A percentile compares a stretch with the other conserved stretches of the same genome.
phyloP scores from a whole-genome alignment of 768 basidiomycete species.

The Mycena epipterygia region DNA sequence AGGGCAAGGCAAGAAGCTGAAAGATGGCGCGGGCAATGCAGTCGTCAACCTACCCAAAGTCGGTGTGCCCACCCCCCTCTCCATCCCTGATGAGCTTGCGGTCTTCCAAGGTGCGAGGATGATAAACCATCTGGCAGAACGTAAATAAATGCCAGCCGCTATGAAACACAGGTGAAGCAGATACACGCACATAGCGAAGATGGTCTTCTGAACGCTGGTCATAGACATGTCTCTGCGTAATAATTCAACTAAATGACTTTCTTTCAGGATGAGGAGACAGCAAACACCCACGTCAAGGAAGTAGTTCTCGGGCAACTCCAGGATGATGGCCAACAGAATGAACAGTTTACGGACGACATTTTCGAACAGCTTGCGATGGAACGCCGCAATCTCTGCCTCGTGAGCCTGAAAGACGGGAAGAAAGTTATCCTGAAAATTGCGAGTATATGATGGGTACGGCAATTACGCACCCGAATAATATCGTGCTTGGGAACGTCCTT shows the following conservation, averaged over 20 bases:
- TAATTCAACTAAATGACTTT: background rate
- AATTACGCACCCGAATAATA: conserved; percentile 37
- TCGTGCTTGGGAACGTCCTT: conserved; percentile 40
- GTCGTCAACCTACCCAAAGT: conserved; percentile 41
- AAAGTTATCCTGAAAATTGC: background rate
- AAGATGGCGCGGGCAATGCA: background rate
- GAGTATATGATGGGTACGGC: background rate
- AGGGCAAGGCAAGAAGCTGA: background rate
- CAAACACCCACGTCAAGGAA: conserved; percentile 46
- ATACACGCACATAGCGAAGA: conserved; percentile 45
- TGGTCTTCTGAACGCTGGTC: conserved; percentile 50
- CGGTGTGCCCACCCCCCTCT: conserved; percentile 61
- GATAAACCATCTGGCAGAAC: conserved; percentile 48
- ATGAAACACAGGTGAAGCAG: background rate
- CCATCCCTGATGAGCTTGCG: conserved; percentile 56
- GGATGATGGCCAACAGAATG: conserved; percentile 53
- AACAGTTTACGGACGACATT: conserved; percentile 47
- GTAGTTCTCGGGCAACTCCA: conserved; percentile 63
- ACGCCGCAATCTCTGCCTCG: conserved; percentile 45
- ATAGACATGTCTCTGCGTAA: conserved; percentile 49
- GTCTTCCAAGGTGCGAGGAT: conserved; percentile 56
- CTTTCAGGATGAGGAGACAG: background rate
- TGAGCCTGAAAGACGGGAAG: conserved; percentile 28
- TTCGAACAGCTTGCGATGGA: conserved; percentile 47
- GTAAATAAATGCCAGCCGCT: background rate